Evolutionary conservation across 306 rosid genomes (phyloP).

Genomic region (Chamaecrista fasciculata): DNA sequence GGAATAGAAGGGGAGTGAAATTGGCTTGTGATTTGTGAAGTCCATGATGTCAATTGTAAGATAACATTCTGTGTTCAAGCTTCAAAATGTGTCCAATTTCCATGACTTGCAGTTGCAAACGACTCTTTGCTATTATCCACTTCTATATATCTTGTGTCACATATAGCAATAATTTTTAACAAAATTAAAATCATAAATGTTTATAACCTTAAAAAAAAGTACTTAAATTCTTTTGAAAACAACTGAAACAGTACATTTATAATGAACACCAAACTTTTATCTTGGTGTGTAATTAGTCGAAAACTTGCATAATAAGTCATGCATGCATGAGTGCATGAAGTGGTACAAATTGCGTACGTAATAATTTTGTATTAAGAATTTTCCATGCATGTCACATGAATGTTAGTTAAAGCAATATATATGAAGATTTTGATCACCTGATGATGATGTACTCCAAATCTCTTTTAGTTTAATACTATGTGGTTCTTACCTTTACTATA

Average conservation of each 20-base stretch:
- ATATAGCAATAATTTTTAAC: no score
- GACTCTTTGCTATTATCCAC: background rate
- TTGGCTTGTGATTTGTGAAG: slow-evolving; percentile 17
- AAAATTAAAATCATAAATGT: no score
- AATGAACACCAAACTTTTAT: background rate
- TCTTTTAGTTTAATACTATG: no score
- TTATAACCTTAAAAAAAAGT: no score
- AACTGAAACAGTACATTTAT: no score
- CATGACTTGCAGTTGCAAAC: background rate
- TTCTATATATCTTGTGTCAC: no score
- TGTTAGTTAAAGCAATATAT: no score
- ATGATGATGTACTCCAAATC: no score
- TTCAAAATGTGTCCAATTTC: background rate
- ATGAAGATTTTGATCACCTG: no score
- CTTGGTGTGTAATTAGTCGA: background rate
- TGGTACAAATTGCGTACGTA: background rate
- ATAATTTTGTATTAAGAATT: background rate
- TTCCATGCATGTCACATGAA: background rate
- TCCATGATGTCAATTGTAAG: slow-evolving; percentile 7
- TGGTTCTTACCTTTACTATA: no score
- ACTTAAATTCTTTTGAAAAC: no score
- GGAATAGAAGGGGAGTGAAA: background rate
- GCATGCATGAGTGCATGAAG: background rate
- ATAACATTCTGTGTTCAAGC: background rate
- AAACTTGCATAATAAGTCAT: background rate